These are phyloP conservation scores for Wickerhamiella kazuoi DNA, from an alignment of 805 yeast genomes.

Conservation along the genomic window DNA sequence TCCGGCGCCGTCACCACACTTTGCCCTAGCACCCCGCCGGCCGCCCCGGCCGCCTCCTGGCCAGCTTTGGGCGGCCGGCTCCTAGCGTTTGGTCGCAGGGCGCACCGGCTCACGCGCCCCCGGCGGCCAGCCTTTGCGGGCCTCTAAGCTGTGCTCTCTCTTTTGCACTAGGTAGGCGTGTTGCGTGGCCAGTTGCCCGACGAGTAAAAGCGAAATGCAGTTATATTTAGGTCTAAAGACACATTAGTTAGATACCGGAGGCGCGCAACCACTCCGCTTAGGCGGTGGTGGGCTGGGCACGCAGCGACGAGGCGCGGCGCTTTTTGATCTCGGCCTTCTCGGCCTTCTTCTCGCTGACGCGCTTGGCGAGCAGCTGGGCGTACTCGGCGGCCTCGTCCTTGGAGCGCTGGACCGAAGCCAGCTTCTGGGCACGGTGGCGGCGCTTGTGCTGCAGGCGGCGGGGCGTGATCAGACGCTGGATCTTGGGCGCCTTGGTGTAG, in stretches of 20 bases:
- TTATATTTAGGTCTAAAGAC: background rate
- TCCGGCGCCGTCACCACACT: no score
- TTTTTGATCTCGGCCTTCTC: constrained; percentile 96
- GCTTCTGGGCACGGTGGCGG: constrained; percentile 82
- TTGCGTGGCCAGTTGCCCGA: no score
- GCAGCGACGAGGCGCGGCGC: constrained; percentile 99
- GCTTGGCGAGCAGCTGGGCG: constrained; percentile 95
- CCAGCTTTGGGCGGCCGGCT: no score
- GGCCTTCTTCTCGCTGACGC: constrained; percentile 96
- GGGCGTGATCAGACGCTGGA: constrained; percentile 98
- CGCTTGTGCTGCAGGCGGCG: constrained; percentile 99
- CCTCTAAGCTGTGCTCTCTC: no score
- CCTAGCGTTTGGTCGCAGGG: no score
- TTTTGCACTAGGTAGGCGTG: no score
- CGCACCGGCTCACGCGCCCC: no score
- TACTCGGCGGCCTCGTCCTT: constrained; percentile 99
- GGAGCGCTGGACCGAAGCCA: constrained; percentile 94
- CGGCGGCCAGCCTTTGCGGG: no score
- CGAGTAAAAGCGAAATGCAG: background rate
- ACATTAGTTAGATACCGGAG: background rate
- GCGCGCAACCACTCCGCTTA: background rate
- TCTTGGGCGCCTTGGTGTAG: constrained; percentile 99
- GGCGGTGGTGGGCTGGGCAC: constrained; percentile 9
- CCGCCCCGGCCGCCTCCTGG: no score
- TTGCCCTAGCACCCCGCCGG: no score